Conservation (phyloP, 2,329 filamentous ascomycete species). For the Ascochyta viciae-villosae region DNA sequence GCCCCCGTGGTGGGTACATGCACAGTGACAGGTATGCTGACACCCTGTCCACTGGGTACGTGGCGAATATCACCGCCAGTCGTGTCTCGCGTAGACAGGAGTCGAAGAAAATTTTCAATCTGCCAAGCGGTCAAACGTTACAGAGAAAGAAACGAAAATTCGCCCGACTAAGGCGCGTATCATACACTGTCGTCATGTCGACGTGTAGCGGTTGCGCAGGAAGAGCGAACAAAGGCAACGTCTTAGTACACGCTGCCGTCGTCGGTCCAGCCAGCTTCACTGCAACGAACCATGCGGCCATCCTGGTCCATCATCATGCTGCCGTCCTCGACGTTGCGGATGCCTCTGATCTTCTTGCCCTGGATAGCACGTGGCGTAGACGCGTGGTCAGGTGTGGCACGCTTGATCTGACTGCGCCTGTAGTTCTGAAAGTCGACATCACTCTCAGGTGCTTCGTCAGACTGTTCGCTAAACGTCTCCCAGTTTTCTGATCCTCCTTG, state of each 20-base stretch:
- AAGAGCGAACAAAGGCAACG: neutral
- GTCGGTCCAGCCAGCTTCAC: conserved; percentile 62
- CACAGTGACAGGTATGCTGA: conserved; percentile 16
- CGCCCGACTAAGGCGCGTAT: neutral
- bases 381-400: conserved; percentile 55
- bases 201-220: neutral
- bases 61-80: conserved; percentile 41
- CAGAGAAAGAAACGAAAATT: conserved; percentile 14
- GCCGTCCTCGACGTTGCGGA: conserved; percentile 55
- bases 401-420: conserved; percentile 72
- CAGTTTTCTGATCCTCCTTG: conserved; percentile 92
- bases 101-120: conserved; percentile 24
- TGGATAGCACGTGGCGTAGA: conserved; percentile 42
- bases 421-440: conserved; percentile 85
- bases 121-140: conserved; percentile 6
- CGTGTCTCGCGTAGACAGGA: conserved; percentile 18
- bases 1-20: conserved; percentile 3
- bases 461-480: conserved; percentile 93
- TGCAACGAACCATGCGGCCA: conserved; percentile 55
- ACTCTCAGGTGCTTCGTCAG: conserved; percentile 67
- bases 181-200: neutral
- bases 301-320: conserved; percentile 50
- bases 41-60: conserved; percentile 23
- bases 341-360: conserved; percentile 51
- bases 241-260: conserved; percentile 50